Base-by-base conservation (phyloP, 441 rosid genomes). In the Viola pubescens region DNA sequence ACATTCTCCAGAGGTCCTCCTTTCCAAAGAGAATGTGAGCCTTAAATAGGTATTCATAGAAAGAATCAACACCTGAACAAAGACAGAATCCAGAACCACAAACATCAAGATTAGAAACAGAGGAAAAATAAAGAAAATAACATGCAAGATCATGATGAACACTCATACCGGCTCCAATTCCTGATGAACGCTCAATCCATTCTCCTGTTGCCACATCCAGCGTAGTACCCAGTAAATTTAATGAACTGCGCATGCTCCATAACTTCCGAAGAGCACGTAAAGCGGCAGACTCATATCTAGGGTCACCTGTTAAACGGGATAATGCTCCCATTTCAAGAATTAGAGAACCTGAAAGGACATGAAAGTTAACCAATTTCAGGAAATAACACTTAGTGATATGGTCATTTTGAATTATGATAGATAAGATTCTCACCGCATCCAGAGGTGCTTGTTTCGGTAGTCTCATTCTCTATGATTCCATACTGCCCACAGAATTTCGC, bases 251-350 rank as follows among this genome's bases (percentile, higher is more conserved):
- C 98, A 91, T 91, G 69, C 91, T 85, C 95, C 96, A 91, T 61
- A 91, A 78, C 79, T 77, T 88, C 60, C 91, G 89, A 51, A 91
- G 85, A 49, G 98, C 94, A 57, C 86, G 91, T 69, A 88, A 43
- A 63, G 98, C 95, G 63, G 84, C 98, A 63, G 84, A 78, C 64
- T 91, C 98, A 61, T 78, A 91, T 65, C 81, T 79, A 60, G 91
- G 89, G 72, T 91, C 91, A 60, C 87, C 95, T 45, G 96, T 88
- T 74, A 91, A 79, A 65, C 75, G 85, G 70, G 98, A 91, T 60
- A 91, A 68, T 59, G 95, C 87, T 78, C 98, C 98, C 96, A 91
- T 88, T 79, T 91, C 96, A 72, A 88, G 94, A 74, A 91, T 88
- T 65, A 91, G 76, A 61, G 96, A 88, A 75, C 98, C 96, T 91